Percentiles rank a stretch among this genome's conserved stretches.
phyloP scores from a whole-genome alignment of 352 stramenopile species.

The Globisporangium barbulae region DNA sequence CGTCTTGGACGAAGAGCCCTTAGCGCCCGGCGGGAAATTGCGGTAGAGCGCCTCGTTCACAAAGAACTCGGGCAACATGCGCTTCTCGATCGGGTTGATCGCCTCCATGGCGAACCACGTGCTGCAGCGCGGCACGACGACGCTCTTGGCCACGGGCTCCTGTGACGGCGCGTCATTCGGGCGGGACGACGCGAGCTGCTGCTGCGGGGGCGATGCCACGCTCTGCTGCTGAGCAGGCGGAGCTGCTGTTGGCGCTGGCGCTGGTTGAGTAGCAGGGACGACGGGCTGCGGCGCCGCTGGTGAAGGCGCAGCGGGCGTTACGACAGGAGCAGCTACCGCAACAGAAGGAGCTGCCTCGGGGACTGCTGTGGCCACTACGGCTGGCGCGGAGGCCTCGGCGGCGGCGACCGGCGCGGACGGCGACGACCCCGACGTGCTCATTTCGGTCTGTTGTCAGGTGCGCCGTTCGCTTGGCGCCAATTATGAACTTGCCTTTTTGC shows the following conservation, averaged over 20 bases:
- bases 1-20: conserved; percentile 41
- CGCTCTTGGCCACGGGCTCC: conserved; percentile 22
- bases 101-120: conserved; percentile 77
- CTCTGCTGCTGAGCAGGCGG: background rate
- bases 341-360: background rate
- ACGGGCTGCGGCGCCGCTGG: background rate
- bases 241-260: conserved; percentile 1
- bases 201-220: conserved; percentile 6
- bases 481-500: background rate
- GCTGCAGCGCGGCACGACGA: conserved; percentile 69
- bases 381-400: background rate
- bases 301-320: background rate
- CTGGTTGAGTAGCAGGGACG: background rate
- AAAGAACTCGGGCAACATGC: conserved; percentile 86
- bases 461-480: background rate
- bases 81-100: conserved; percentile 78
- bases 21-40: conserved; percentile 21
- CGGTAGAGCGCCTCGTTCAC: conserved; percentile 21
- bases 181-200: conserved; percentile 1
- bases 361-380: background rate
- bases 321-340: background rate
- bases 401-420: background rate
- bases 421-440: conserved; percentile 7
- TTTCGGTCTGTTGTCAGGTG: background rate
- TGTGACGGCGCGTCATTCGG: conserved; percentile 13